phyloP scores from a whole-genome alignment of 106 monocot species.

The Dioscorea zingiberensis region DNA sequence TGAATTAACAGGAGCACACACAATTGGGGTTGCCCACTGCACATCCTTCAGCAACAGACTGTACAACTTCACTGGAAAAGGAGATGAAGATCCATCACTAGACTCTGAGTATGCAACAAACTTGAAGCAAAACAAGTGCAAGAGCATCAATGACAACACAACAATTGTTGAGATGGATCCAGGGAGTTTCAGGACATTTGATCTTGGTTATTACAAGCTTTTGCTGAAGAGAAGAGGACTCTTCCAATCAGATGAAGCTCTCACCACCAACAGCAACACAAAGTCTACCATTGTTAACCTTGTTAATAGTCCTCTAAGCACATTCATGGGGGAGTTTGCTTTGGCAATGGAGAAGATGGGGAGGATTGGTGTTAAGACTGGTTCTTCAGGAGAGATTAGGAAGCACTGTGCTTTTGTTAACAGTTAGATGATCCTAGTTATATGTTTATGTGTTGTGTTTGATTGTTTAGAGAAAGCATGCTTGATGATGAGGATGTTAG shows the following conservation, averaged over 20 bases:
- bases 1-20: slow-evolving; percentile 17
- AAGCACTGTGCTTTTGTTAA: slow-evolving; percentile 15
- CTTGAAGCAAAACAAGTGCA: slow-evolving; percentile 14
- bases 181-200: slow-evolving; percentile 6
- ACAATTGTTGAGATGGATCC: slow-evolving; percentile 18
- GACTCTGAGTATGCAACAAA: slow-evolving; percentile 5
- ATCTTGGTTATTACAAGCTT: slow-evolving; percentile 9
- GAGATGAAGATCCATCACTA: slow-evolving; percentile 17
- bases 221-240: slow-evolving; percentile 8
- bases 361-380: slow-evolving; percentile 16
- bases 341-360: slow-evolving; percentile 22
- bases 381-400: slow-evolving; percentile 30
- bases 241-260: slow-evolving; percentile 14
- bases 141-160: slow-evolving; percentile 1
- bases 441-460: too few relatives aligned
- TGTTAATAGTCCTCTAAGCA: background rate
- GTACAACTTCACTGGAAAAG: slow-evolving; percentile 22
- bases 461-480: too few relatives aligned
- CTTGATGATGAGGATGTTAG: too few relatives aligned
- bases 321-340: slow-evolving; percentile 10
- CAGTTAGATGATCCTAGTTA: too few relatives aligned
- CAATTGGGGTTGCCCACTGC: slow-evolving; percentile 15
- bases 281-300: background rate
- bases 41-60: slow-evolving; percentile 11
- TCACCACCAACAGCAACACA: background rate